Percentiles rank a stretch among this genome's conserved stretches.
These are phyloP conservation scores for Sporothrix sp. DNA, from an alignment of 2,329 filamentous ascomycete species.

Conservation along the genomic window DNA sequence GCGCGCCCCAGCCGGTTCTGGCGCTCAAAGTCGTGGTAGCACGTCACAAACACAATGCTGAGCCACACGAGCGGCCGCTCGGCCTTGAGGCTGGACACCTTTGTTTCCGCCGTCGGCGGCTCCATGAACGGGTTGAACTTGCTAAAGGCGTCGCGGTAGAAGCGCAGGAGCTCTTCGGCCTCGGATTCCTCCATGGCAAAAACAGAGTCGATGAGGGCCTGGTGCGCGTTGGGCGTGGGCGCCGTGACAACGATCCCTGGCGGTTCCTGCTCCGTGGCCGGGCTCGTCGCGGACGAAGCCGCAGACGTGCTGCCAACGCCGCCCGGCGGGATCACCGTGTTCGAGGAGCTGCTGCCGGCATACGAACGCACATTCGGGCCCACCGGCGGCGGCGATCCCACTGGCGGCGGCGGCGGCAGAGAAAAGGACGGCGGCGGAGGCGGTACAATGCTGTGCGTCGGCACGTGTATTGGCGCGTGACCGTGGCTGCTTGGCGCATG, in stretches of 20 bases:
- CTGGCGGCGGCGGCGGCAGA: not conserved
- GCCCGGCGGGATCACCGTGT: not conserved
- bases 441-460: not conserved
- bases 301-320: not conserved
- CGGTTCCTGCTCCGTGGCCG: conserved; percentile 2
- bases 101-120: not conserved
- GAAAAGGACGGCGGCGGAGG: not conserved
- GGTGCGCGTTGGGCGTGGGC: not conserved
- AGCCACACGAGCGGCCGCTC: conserved; percentile 19
- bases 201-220: conserved; percentile 6
- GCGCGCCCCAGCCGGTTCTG: conserved; percentile 15
- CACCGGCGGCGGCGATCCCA: not conserved
- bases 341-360: not conserved
- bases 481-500: too few relatives aligned
- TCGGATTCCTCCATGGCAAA: conserved; percentile 14
- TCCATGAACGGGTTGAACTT: conserved; percentile 16
- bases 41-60: conserved; percentile 18
- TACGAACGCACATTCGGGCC: not conserved
- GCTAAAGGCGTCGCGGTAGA: conserved; percentile 16
- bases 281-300: too few relatives aligned
- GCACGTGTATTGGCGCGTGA: not conserved
- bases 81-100: conserved; percentile 12
- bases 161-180: conserved; percentile 17
- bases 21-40: conserved; percentile 17
- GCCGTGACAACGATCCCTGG: not conserved